Evolutionary conservation across 345 rosid species (phyloP), one percentile per base, ranked within the genome.

Genomic region (Leavenworthia alabamica): DNA sequence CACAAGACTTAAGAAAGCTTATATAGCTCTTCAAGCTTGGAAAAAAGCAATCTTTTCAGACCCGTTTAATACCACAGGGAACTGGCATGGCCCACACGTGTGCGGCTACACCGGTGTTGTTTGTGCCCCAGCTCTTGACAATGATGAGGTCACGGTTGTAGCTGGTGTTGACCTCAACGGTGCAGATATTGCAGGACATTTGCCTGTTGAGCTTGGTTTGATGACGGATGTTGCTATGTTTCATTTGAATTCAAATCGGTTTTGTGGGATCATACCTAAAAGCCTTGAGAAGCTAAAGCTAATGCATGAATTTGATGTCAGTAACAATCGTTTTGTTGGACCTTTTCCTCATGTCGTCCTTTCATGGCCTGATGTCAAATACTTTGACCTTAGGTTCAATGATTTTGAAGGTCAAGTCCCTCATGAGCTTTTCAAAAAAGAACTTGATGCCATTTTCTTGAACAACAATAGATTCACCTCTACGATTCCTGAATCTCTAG

Each of bases 291-390:
- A 74, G 47, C 67, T 86, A 13, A 74, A 44, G 11, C 64, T 80
- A 2, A 84, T 91, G 88, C 60, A 74, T 19, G 98, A 91, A 62
- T 88, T 91, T 16, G 98, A 91, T 69, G 67, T 91, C 39, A 91
- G 96, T 68, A 88, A 82, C 71, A 90, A 90, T 66, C 79, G 89
- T 3, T 86, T 90, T 12, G 97, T 86, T 33, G 95, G 95, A 10
- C 17, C 46, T 13, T 90, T 90, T 75, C 95, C 97, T 0, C 7
- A 36, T 4, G 86, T 83, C 0, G 68, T 39, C 27, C 67, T 91
- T 5, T 35, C 73, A 3, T 86, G 96, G 98, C 79, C 83, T 2
- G 43, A 29, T 1, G 60, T 84, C 42, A 83, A 69, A 71, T 91
- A 50, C 32, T 28, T 91, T 7, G 98, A 91, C 52, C 3, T 91